Conservation (phyloP, 2,329 filamentous ascomycete genomes). For the Pestalotiopsis sp. region DNA sequence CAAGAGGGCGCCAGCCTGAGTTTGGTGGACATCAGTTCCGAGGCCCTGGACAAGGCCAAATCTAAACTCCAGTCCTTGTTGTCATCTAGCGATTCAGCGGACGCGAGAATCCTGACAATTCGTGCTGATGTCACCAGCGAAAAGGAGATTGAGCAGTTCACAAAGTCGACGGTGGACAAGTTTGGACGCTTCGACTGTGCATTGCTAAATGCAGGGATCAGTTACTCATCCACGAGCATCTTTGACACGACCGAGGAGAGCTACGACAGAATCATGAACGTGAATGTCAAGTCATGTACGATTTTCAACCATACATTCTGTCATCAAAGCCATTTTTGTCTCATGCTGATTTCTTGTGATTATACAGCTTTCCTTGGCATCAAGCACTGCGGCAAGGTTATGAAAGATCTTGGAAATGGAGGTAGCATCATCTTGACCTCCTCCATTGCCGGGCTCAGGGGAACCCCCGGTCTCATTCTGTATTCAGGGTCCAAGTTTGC, state of each 20-base stretch:
- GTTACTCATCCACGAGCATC: slow-evolving; percentile 28
- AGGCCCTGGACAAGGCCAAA: slow-evolving; percentile 11
- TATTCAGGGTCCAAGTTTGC: slow-evolving; percentile 41
- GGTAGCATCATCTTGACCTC: slow-evolving; percentile 41
- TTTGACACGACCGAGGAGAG: slow-evolving; percentile 37
- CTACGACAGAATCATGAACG: slow-evolving; percentile 36
- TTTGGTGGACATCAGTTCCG: slow-evolving; percentile 34
- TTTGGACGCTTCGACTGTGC: slow-evolving; percentile 19
- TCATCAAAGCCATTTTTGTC: neutral
- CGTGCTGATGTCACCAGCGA: slow-evolving; percentile 37
- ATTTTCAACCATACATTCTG: slow-evolving; percentile 16
- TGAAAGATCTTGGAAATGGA: slow-evolving; percentile 32
- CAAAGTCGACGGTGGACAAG: slow-evolving; percentile 13
- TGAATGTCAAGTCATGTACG: slow-evolving; percentile 39
- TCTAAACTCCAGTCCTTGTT: neutral
- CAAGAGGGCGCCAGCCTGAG: slow-evolving; percentile 38
- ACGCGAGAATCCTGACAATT: slow-evolving; percentile 31
- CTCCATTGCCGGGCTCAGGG: slow-evolving; percentile 39
- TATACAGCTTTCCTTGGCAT: slow-evolving; percentile 34
- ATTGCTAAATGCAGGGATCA: slow-evolving; percentile 18
- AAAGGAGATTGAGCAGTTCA: slow-evolving; percentile 25
- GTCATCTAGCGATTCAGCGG: slow-evolving; percentile 22
- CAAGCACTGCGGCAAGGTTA: slow-evolving; percentile 35
- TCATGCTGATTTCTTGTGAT: neutral
- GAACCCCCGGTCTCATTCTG: slow-evolving; percentile 35